Base-by-base conservation (phyloP, 768 basidiomycete species). In the Pleurotus pulmonarius region DNA sequence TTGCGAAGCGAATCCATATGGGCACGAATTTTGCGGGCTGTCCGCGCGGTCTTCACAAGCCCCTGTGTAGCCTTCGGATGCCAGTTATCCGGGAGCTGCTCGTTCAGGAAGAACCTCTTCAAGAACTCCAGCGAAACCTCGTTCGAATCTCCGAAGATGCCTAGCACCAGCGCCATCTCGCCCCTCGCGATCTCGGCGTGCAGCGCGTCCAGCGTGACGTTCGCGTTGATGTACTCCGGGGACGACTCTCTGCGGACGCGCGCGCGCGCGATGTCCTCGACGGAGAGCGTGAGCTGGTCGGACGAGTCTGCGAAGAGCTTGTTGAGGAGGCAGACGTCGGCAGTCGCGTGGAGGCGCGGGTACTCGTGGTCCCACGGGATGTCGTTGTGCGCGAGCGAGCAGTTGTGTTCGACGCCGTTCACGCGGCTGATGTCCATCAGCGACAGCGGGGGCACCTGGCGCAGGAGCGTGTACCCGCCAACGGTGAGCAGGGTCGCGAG, bases 101-200 rank as follows among this genome's bases (percentile, higher is more conserved):
- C 75, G 15, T 75, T 45, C 6, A 46, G n/a, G 15, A 70, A 63
- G 71, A 73, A 76, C 3, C 58, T 46, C 13, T 61, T 61, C 4
- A 75, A 56, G 6, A 62, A 48, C 13, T 67, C 60, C 56, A 71
- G 13, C 7, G 64, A 61, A 9, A 75, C 56, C 5, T 70, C 70
- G 15, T 34, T 15, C 39, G 46, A 54, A 8, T 49, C 16, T 7
- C 63, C 65, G 7, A 57, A 49, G 26, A 78, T 58, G 3, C 73
- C 74, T 13, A 77, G 68, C 4, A 76, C 70, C 29, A 77, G 63
- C 0, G 75, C 72, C 63, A 76, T 71, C 60, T 77, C 76, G 12
- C 75, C 76, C 5, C 75, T 68, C 4, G 76, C 77, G 47, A 77
- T 67, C 64, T 77, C 76, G 9, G 69, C 66, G 52, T 77, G 76